Percentiles rank a stretch among this genome's conserved stretches.
Evolutionary conservation across 371 early-diverging fungal genomes (phyloP).

Genomic region (Haplosporangium sp.): DNA sequence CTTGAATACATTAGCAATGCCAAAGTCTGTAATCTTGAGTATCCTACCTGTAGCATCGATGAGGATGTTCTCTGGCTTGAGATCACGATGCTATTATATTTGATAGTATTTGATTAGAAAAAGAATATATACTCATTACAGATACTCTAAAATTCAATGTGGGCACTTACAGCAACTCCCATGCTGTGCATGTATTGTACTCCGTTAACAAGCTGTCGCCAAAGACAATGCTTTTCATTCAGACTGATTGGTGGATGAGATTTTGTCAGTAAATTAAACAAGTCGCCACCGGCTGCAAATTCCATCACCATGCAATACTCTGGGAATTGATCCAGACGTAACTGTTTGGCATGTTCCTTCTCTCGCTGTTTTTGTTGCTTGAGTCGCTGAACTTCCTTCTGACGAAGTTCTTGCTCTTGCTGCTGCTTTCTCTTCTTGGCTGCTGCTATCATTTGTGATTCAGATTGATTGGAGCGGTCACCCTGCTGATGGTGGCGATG

Average conservation of each 20-base stretch:
- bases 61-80: slow-evolving; percentile 93
- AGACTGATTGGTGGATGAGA: slow-evolving; percentile 72
- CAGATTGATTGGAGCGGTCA: background rate
- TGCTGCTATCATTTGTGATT: slow-evolving; percentile 1
- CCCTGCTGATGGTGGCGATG: background rate
- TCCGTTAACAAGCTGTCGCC: slow-evolving; percentile 44
- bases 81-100: slow-evolving; percentile 69
- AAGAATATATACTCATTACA: background rate
- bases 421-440: slow-evolving; percentile 26
- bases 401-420: slow-evolving; percentile 27
- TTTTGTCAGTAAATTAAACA: slow-evolving; percentile 82
- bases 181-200: slow-evolving; percentile 48
- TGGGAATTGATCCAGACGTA: slow-evolving; percentile 46
- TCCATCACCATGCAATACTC: slow-evolving; percentile 80
- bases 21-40: slow-evolving; percentile 92
- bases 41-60: slow-evolving; percentile 75
- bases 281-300: slow-evolving; percentile 92
- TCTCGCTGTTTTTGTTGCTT: slow-evolving; percentile 25
- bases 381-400: slow-evolving; percentile 24
- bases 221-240: slow-evolving; percentile 42
- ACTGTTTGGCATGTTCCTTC: slow-evolving; percentile 28
- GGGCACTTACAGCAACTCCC: slow-evolving; percentile 49
- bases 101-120: background rate
- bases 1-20: slow-evolving; percentile 76
- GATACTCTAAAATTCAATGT: background rate